Evolutionary conservation across 2,329 filamentous ascomycete genomes (phyloP), one percentile per base, ranked within the genome.

Genomic region (Tolypocladium capitatum): DNA sequence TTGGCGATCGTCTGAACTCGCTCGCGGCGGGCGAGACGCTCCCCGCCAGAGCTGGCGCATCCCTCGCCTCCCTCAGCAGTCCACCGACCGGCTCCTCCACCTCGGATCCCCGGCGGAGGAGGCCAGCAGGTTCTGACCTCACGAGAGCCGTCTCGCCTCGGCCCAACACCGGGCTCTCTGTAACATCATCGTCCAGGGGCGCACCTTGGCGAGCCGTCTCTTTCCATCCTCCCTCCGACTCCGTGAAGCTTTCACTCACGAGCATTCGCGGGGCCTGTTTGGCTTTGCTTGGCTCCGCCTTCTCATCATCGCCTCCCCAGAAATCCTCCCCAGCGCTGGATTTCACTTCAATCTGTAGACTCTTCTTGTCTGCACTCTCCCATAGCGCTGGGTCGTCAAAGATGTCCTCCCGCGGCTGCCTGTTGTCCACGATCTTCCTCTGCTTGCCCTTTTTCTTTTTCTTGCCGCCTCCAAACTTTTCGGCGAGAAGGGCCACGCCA

Each of bases 311-410:
- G 27, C 35, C 49, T 27, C 61, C 62, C 64, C 60, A 64, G 41
- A 63, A 67, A 30, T 57, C 51, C 30, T 56, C 52, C 14, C 53
- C 51, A 33, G 51, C 44, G 16, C 48, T 49, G 8, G 49, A 49
- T 16, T 50, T 53, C 48, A 31, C 45, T 34, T 50, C 52, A 38
- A 57, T 59, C 43, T 60, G 54, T 16, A 65, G 34, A 8, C 52
- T 51, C 50, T 63, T 69, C 50, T 63, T 64, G 41, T 72, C 66
- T 13, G 63, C 62, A 24, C 65, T 66, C 54, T 74, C 68, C 69
- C 68, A 70, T 27, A 71, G 56, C 16, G 63, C 59, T 45, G 67
- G 59, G 53, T 72, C 67, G 51, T 74, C 67, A 56, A 72, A 69
- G 30, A 69, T 55, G 52, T 72, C 68, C 41, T 73, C 64, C 44